A percentile compares a stretch with the other conserved stretches of the same genome.
These are phyloP conservation scores for Phytopythium aichiense DNA, from an alignment of 352 stramenopile genomes.

Conservation along the genomic window DNA sequence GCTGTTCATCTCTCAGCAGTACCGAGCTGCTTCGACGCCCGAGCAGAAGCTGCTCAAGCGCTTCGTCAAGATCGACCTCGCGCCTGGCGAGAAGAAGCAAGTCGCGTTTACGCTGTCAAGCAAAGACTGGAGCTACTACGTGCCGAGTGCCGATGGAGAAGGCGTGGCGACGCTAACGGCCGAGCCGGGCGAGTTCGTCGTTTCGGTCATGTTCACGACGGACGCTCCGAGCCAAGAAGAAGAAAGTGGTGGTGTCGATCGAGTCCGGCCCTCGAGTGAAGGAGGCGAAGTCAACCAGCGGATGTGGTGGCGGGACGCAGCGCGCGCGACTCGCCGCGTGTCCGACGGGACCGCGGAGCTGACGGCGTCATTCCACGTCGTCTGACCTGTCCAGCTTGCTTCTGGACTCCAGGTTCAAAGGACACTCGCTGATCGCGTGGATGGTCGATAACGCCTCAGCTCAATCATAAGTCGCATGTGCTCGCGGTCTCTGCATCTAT, in stretches of 20 bases:
- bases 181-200: slow-evolving; percentile 47
- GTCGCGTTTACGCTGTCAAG: slow-evolving; percentile 43
- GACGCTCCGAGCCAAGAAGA: neutral
- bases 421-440: too few relatives aligned
- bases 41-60: slow-evolving; percentile 76
- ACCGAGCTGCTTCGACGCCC: slow-evolving; percentile 41
- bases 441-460: neutral
- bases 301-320: neutral
- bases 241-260: neutral
- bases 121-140: slow-evolving; percentile 55
- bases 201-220: slow-evolving; percentile 40
- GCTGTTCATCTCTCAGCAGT: slow-evolving; percentile 62
- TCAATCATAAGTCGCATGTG: too few relatives aligned
- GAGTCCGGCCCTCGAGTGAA: neutral
- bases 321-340: neutral
- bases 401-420: too few relatives aligned
- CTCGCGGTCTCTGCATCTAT: too few relatives aligned
- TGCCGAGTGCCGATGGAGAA: slow-evolving; percentile 29
- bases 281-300: neutral
- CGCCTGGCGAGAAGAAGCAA: slow-evolving; percentile 16
- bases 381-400: neutral
- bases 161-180: slow-evolving; percentile 24
- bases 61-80: slow-evolving; percentile 59
- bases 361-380: slow-evolving; percentile 4
- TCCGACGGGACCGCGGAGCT: neutral